Evolutionary conservation across 1,284 basidiomycete species (phyloP).

Genomic region (Rhizopogon parksii): DNA sequence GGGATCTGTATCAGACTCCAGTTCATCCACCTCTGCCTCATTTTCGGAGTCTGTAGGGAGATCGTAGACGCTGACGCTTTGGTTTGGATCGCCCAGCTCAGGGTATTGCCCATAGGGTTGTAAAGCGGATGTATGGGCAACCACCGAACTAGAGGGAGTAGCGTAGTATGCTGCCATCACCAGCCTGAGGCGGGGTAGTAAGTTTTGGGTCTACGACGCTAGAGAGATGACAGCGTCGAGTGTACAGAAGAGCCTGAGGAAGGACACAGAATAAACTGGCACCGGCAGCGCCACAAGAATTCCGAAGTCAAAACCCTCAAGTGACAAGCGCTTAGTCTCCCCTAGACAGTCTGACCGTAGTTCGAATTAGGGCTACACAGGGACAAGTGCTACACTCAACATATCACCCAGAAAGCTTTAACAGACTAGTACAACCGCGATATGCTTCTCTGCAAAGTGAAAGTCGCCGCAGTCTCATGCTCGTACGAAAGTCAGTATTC

Average conservation of each 20-base stretch:
- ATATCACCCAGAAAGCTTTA: not conserved
- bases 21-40: constrained; percentile 54
- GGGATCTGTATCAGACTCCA: constrained; percentile 53
- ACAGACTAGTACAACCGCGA: not conserved
- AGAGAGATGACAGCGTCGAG: not conserved
- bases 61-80: constrained; percentile 25
- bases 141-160: constrained; percentile 15
- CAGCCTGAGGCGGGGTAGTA: not conserved
- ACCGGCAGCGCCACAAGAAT: not conserved
- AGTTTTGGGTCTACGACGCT: not conserved
- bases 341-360: too few species aligned
- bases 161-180: constrained; percentile 28
- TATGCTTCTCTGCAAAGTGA: not conserved
- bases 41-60: constrained; percentile 32
- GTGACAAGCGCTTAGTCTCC: not conserved
- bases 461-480: not conserved
- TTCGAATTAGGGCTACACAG: too few species aligned
- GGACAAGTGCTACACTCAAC: not conserved
- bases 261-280: not conserved
- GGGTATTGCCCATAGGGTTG: constrained; percentile 25
- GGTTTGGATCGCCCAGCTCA: constrained; percentile 20
- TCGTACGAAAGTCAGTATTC: not conserved
- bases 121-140: constrained; percentile 27
- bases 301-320: too few species aligned
- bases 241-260: not conserved